phyloP scores from a whole-genome alignment of 768 basidiomycete species.

The Udeniomyces megalosporus region DNA sequence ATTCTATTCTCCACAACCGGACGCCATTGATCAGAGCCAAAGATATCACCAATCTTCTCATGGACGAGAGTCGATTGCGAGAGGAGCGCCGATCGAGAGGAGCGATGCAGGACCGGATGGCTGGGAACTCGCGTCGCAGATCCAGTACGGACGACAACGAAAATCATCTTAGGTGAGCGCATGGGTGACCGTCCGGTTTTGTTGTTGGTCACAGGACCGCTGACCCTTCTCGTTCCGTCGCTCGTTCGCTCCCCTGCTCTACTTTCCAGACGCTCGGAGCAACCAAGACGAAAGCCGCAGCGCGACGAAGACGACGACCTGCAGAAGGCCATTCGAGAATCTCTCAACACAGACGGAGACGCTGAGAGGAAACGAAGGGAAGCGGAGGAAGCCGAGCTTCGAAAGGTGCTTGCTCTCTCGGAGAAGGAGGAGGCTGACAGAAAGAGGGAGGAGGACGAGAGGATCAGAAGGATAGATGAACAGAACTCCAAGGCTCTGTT shows the following conservation, averaged over 20 bases:
- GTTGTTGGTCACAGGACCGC: no score
- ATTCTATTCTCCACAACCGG: not conserved
- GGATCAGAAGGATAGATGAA: constrained; percentile 54
- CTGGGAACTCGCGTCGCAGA: constrained; percentile 31
- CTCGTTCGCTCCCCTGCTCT: no score
- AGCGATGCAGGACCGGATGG: constrained; percentile 88
- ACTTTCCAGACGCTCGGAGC: no score
- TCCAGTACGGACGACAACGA: constrained; percentile 36
- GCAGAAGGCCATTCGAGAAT: constrained; percentile 71
- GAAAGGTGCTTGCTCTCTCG: constrained; percentile 65
- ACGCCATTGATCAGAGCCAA: constrained; percentile 59
- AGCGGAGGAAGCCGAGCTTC: constrained; percentile 67
- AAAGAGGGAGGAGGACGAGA: constrained; percentile 60
- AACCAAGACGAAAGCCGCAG: not conserved
- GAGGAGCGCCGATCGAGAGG: constrained; percentile 67
- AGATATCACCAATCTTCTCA: constrained; percentile 85
- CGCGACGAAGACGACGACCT: constrained; percentile 64
- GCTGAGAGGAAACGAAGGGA: constrained; percentile 35
- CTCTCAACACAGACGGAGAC: constrained; percentile 51
- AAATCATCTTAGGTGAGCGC: constrained; percentile 27
- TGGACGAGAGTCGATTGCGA: constrained; percentile 67
- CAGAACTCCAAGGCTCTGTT: constrained; percentile 61
- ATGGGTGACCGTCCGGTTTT: no score
- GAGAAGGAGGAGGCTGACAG: constrained; percentile 77
- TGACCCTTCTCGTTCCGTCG: no score